Percentiles rank a stretch among this genome's conserved stretches.
These are phyloP conservation scores for Calonectria pteridis DNA, from an alignment of 2,329 filamentous ascomycete species.

Conservation along the genomic window DNA sequence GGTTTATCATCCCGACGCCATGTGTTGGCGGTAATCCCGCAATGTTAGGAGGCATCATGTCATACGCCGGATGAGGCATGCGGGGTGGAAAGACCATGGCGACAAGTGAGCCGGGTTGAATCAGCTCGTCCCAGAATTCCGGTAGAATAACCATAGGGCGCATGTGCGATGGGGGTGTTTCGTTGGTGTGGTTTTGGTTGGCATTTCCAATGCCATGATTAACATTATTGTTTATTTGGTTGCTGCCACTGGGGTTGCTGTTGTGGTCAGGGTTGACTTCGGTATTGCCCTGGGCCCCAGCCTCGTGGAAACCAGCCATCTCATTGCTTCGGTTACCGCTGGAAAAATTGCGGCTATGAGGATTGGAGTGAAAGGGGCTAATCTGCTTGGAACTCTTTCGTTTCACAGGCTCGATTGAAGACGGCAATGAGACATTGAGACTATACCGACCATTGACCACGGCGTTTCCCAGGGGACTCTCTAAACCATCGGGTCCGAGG, in stretches of 20 bases:
- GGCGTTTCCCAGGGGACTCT: neutral
- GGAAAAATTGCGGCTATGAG: neutral
- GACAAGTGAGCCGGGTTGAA: slow-evolving; percentile 26
- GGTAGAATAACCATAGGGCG: slow-evolving; percentile 23
- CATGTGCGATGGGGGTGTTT: neutral
- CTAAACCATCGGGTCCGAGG: slow-evolving; percentile 13
- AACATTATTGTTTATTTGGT: neutral
- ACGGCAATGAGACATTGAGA: slow-evolving; percentile 20
- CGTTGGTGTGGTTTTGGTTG: neutral
- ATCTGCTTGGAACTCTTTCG: neutral
- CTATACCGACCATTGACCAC: slow-evolving; percentile 24
- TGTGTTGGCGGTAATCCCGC: slow-evolving; percentile 9
- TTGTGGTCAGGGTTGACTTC: neutral
- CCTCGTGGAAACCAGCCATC: neutral
- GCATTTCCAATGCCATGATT: neutral
- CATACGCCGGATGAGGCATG: neutral
- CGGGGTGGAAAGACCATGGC: slow-evolving; percentile 25
- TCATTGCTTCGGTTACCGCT: neutral
- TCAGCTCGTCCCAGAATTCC: slow-evolving; percentile 32
- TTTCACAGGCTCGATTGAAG: slow-evolving; percentile 20
- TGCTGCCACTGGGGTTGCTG: neutral
- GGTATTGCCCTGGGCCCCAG: neutral
- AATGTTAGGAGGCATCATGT: slow-evolving; percentile 4
- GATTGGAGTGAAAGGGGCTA: neutral
- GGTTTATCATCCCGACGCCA: slow-evolving; percentile 8